These are phyloP conservation scores for Cicer yamashitae DNA, from an alignment of 306 rosid species.

Conservation along the genomic window DNA sequence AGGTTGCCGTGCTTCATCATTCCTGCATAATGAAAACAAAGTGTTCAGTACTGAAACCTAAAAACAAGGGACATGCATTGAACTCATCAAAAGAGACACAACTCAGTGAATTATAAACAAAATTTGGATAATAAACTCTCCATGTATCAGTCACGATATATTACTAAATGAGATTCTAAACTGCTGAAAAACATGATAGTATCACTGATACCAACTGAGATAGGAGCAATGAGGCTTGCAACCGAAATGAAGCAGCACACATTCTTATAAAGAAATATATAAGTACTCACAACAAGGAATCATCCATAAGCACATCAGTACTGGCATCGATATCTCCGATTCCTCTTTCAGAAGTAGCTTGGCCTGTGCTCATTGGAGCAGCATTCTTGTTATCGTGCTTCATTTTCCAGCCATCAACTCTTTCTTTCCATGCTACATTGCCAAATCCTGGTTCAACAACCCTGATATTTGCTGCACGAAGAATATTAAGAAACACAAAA, in stretches of 20 bases:
- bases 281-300: constrained; percentile 76
- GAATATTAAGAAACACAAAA: constrained; percentile 39
- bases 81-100: neutral
- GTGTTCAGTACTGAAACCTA: neutral
- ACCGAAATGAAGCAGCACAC: constrained; percentile 34
- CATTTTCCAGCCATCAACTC: constrained; percentile 99
- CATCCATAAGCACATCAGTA: constrained; percentile 88
- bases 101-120: constrained; percentile 28
- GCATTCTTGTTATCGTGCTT: constrained; percentile 79
- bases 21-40: constrained; percentile 54
- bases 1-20: constrained; percentile 97
- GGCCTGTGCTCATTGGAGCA: constrained; percentile 88
- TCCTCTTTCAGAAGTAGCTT: constrained; percentile 93
- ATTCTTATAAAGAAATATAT: constrained; percentile 27
- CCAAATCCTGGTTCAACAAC: constrained; percentile 80
- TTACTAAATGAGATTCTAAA: constrained; percentile 18
- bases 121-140: neutral
- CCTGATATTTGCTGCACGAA: constrained; percentile 73
- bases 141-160: constrained; percentile 27
- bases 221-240: constrained; percentile 22
- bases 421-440: constrained; percentile 99
- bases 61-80: constrained; percentile 20
- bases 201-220: constrained; percentile 20
- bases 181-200: neutral
- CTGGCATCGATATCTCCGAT: constrained; percentile 93